Evolutionary conservation across 2,329 filamentous ascomycete genomes (phyloP), one percentile per base, ranked within the genome.

Genomic region (Cladosporium sp.): DNA sequence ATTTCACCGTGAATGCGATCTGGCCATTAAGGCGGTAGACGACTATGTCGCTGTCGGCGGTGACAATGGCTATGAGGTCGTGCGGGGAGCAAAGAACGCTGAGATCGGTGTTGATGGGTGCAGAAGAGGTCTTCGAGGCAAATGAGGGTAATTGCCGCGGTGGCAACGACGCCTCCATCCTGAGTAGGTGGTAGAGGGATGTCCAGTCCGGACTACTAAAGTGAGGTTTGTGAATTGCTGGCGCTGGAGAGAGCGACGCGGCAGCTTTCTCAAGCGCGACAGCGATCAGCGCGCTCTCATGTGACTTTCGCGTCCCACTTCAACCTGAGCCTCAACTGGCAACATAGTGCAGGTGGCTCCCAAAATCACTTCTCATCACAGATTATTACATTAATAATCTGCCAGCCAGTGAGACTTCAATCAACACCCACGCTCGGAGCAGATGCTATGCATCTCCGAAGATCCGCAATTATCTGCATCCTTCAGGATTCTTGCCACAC

Each of bases 11-110:
- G 63, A 85, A 85, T 2, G 84, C 83, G 46, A 76, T 69, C 61
- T 96, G 89, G 1, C 85, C 86, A 56, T 86, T 88, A 13, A 91
- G 79, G 45, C 92, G 81, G 70, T 86, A 91, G 41, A 95, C 83
- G 59, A 86, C 78, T 14, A 96, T 74, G 46, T 83, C 82, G 82
- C 82, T 55, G 83, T 80, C 13, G 78, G 58, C 42, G n/a, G 78
- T 81, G 10, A 87, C 86, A 10, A 90, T 77, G 4, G 85, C 84
- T n/a, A 86, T 77, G 43, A 97, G 77, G 70, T 96, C 89, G 74
- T 95, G 87, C 8, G 84, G 86, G 13, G 91, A 89, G 69, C 89
- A 95, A 69, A 87, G 89, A 22, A 84, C 78, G 33, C 92, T 76
- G 46, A 86, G 78, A 43, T 76, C 73, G 34, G 76, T 72, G 35